Base-by-base conservation (phyloP, 2,329 filamentous ascomycete genomes). In the Calycina marina region DNA sequence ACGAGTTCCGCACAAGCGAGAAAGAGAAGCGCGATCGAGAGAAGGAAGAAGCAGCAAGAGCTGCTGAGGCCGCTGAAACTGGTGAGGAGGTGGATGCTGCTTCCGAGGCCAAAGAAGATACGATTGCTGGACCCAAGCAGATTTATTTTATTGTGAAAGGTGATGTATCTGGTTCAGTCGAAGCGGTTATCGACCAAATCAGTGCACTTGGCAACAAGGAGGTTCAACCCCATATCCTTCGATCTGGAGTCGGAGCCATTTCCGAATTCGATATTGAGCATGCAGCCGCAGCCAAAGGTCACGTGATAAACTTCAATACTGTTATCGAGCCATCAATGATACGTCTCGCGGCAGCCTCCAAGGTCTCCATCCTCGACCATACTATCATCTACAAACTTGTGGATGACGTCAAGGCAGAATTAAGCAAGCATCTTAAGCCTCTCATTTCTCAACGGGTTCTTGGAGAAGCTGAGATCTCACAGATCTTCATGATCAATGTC, bases 131-230 rank as follows among this genome's bases (percentile, higher is more conserved):
- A 6, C 56, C 66, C 5, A 62, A 63, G 31, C 59, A 67, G 11
- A 67, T 93, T 29, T 79, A 79, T 46, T 90, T 96, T 56, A 72
- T 90, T 37, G 65, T 98, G 59, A 93, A 92, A 56, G 86, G 77
- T 33, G 90, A 98, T 48, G 90, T 96, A 12, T 81, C 79, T 39
- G 90, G 90, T 22, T 96, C 88, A 0, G 85, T 86, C 0, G 90
- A 98, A 60, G 90, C 90, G 2, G 79, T 96, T 3, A 65, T 76
- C 38, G 77, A 82, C 30, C 77, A 78, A 6, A 67, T 98, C 37
- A 62, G 74, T 39, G 72, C 77, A 37, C 65, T 94, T 40, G 85
- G 86, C 41, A 93, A 79, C 58, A 75, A 84, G 45, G 84, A 96
- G 52, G 77, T 94, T 24, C 70, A 65, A 18, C 70, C 86, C 10